Evolutionary conservation across 345 rosid genomes (phyloP).

Genomic region (Lumnitzera racemosa): DNA sequence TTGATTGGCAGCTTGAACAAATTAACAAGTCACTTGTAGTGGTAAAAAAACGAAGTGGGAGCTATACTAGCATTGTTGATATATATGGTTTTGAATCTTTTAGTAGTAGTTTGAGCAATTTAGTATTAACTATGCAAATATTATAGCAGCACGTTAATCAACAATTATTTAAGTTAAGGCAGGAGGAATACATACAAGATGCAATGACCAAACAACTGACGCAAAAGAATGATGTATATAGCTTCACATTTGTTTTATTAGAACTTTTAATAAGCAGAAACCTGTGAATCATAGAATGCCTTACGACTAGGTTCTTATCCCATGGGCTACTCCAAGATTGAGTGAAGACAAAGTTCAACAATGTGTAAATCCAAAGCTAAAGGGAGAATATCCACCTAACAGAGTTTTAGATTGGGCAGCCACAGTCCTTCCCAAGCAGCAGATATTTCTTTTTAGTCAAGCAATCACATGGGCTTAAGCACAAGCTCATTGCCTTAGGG

Average conservation of each 20-base stretch:
- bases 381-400: too few relatives aligned
- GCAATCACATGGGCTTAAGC: too few relatives aligned
- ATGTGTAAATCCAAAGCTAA: too few relatives aligned
- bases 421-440: slow-evolving; percentile 65
- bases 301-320: too few relatives aligned
- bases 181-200: slow-evolving; percentile 98
- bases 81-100: slow-evolving; percentile 94
- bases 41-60: slow-evolving; percentile 82
- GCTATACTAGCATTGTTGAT: slow-evolving; percentile 95
- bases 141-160: slow-evolving; percentile 97
- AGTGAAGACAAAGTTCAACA: too few relatives aligned
- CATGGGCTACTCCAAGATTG: too few relatives aligned
- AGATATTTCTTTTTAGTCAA: slow-evolving; percentile 16
- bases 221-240: slow-evolving; percentile 94
- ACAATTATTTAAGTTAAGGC: slow-evolving; percentile 93
- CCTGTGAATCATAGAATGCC: slow-evolving; percentile 16
- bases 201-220: slow-evolving; percentile 72
- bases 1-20: slow-evolving; percentile 89
- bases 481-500: too few relatives aligned
- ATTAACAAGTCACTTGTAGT: slow-evolving; percentile 86
- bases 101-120: slow-evolving; percentile 98
- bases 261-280: slow-evolving; percentile 77
- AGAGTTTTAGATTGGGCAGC: slow-evolving; percentile 69
- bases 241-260: slow-evolving; percentile 83
- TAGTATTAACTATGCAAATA: slow-evolving; percentile 95